Conservation (phyloP, 257 asterid genomes). For the Paulownia fortunei region DNA sequence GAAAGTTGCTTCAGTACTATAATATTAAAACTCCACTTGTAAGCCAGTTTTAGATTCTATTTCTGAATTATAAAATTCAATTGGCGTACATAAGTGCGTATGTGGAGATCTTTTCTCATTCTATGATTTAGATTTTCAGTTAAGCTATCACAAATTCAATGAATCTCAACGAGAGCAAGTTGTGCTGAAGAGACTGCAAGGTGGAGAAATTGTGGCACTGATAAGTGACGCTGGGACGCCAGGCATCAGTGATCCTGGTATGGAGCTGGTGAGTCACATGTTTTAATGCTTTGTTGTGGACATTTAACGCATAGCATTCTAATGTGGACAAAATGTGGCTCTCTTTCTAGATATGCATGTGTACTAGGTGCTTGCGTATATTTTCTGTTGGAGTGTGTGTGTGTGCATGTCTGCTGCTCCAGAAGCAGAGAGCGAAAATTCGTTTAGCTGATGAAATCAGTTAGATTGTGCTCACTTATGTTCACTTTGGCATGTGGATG, state of each 20-base stretch:
- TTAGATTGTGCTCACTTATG: not conserved
- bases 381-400: constrained; percentile 2
- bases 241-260: constrained; percentile 96
- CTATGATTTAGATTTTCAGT: constrained; percentile 66
- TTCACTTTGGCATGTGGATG: constrained; percentile 35
- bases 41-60: constrained; percentile 41
- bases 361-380: not conserved
- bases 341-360: not conserved
- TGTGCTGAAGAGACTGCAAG: constrained; percentile 68
- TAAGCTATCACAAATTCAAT: constrained; percentile 94
- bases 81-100: not conserved
- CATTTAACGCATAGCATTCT: not conserved
- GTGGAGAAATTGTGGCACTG: constrained; percentile 86
- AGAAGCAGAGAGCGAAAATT: constrained; percentile 1
- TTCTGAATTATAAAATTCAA: not conserved
- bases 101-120: constrained; percentile 42
- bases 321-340: not conserved
- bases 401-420: not conserved
- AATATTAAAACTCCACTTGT: constrained; percentile 89
- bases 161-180: constrained; percentile 84
- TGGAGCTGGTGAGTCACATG: constrained; percentile 72
- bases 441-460: not conserved
- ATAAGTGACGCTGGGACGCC: constrained; percentile 97
- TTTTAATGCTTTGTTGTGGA: constrained; percentile 14
- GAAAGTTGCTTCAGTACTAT: constrained; percentile 85